Percentiles rank a stretch among this genome's conserved stretches.
Conservation (phyloP, 1,284 basidiomycete species). For the Meira nashicola region DNA sequence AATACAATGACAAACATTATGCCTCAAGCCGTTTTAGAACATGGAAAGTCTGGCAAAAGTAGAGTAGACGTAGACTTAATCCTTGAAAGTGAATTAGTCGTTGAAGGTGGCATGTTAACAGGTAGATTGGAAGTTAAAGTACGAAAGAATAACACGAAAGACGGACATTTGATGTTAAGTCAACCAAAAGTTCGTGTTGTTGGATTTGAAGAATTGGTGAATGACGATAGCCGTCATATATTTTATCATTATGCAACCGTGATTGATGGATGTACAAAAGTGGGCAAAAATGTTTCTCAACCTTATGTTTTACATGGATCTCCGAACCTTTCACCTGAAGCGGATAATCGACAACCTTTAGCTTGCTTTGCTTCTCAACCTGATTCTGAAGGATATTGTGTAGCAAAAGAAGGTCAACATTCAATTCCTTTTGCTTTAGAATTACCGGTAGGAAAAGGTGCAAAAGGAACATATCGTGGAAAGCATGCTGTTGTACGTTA, state of each 20-base stretch:
- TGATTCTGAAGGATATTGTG: conserved; percentile 68
- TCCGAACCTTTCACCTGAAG: conserved; percentile 53
- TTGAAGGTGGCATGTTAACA: conserved; percentile 73
- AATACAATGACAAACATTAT: neutral
- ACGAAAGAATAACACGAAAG: conserved; percentile 59
- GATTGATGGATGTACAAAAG: conserved; percentile 55
- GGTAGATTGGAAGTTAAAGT: conserved; percentile 71
- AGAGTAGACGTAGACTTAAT: conserved; percentile 79
- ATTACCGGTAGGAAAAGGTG: conserved; percentile 64
- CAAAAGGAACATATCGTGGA: conserved; percentile 67
- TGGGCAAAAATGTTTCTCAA: conserved; percentile 33
- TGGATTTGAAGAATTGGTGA: conserved; percentile 73
- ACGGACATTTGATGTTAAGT: conserved; percentile 63
- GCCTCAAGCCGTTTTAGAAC: conserved; percentile 27
- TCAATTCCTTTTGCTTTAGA: conserved; percentile 72
- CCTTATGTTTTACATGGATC: conserved; percentile 49
- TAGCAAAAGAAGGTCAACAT: conserved; percentile 62
- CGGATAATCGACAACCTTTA: conserved; percentile 57
- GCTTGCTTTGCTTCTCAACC: conserved; percentile 54
- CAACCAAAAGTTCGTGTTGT: conserved; percentile 77
- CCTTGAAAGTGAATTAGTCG: conserved; percentile 69
- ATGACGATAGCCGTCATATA: conserved; percentile 65
- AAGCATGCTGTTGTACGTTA: conserved; percentile 70
- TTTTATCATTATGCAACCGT: conserved; percentile 76
- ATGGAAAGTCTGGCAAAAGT: conserved; percentile 56